Evolutionary conservation across 208 protist genomes (phyloP).

Genomic region (Giardia duodenalis): DNA sequence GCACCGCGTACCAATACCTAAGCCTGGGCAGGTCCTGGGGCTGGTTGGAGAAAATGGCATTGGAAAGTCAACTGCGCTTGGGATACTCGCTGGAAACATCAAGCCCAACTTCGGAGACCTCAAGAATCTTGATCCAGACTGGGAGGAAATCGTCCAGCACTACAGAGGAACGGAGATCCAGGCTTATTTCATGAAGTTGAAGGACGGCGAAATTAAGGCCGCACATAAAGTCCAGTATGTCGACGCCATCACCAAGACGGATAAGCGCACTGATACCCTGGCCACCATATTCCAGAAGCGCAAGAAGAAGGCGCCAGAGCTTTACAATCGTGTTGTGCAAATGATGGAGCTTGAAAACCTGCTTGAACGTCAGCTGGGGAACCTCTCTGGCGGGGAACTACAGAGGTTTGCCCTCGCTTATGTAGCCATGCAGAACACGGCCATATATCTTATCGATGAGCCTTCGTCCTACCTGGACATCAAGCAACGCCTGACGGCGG

Average conservation of each 20-base stretch:
- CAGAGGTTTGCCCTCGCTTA: constrained; percentile 96
- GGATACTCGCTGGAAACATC: constrained; percentile 87
- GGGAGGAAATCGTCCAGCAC: constrained; percentile 88
- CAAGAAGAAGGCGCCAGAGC: constrained; percentile 61
- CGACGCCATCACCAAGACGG: constrained; percentile 83
- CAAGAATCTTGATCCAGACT: constrained; percentile 69
- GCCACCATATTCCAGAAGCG: constrained; percentile 58
- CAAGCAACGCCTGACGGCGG: constrained; percentile 88
- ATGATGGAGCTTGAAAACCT: constrained; percentile 72
- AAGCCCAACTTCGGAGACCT: constrained; percentile 93
- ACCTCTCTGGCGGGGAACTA: constrained; percentile 96
- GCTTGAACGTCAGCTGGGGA: constrained; percentile 68
- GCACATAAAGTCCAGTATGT: constrained; percentile 98
- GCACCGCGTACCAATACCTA: constrained; percentile 87
- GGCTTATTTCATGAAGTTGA: constrained; percentile 86
- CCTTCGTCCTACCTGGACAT: constrained; percentile 98
- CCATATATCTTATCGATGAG: constrained; percentile 99
- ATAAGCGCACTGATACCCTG: constrained; percentile 71
- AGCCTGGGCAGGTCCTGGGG: constrained; percentile 93
- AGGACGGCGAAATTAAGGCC: constrained; percentile 88
- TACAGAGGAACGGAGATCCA: constrained; percentile 97
- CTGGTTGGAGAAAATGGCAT: constrained; percentile 99
- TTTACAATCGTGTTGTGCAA: constrained; percentile 58
- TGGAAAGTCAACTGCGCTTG: constrained; percentile 97
- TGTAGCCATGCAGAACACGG: constrained; percentile 56